Evolutionary conservation across 2,329 filamentous ascomycete genomes (phyloP).

Genomic region (Didymellaceae sp.): DNA sequence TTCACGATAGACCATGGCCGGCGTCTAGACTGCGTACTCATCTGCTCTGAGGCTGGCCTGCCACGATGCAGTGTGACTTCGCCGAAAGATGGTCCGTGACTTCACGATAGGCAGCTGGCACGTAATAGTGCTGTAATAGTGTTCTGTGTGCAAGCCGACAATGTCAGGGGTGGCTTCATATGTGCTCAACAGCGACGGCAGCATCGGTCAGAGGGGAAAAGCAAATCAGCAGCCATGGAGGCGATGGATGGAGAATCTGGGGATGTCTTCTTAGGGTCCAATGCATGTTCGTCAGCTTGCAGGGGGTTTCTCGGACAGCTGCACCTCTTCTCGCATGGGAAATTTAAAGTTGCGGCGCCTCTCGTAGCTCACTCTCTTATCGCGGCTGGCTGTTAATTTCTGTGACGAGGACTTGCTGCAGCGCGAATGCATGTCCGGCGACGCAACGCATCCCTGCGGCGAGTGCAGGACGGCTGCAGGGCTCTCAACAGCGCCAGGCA

Average conservation of each 20-base stretch:
- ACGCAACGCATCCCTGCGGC: not conserved
- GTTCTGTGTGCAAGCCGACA: slow-evolving; percentile 5
- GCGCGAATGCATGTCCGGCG: not conserved
- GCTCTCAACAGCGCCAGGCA: slow-evolving; percentile 14
- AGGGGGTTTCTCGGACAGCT: not conserved
- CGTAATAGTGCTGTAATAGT: slow-evolving; percentile 4
- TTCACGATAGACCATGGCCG: slow-evolving; percentile 42
- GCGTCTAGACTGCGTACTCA: slow-evolving; percentile 33
- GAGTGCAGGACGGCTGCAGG: slow-evolving; percentile 6
- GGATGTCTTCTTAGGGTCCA: slow-evolving; percentile 11
- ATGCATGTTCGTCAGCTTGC: slow-evolving; percentile 6
- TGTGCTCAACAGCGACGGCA: not conserved
- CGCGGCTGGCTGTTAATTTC: slow-evolving; percentile 14
- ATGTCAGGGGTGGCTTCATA: not conserved
- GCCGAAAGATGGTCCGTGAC: slow-evolving; percentile 14
- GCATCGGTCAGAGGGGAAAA: slow-evolving; percentile 9
- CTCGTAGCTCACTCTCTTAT: slow-evolving; percentile 12
- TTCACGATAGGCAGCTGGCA: slow-evolving; percentile 15
- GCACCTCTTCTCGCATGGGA: slow-evolving; percentile 3
- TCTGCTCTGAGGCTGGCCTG: slow-evolving; percentile 19
- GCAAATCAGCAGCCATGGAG: slow-evolving; percentile 3
- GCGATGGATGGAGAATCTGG: slow-evolving; percentile 10
- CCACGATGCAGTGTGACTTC: slow-evolving; percentile 15
- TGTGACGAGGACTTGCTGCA: slow-evolving; percentile 6
- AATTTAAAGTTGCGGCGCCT: slow-evolving; percentile 11